Percentiles rank a stretch among this genome's conserved stretches.
These are phyloP conservation scores for Rhizoctonia solani DNA, from an alignment of 1,284 basidiomycete genomes.

Conservation along the genomic window DNA sequence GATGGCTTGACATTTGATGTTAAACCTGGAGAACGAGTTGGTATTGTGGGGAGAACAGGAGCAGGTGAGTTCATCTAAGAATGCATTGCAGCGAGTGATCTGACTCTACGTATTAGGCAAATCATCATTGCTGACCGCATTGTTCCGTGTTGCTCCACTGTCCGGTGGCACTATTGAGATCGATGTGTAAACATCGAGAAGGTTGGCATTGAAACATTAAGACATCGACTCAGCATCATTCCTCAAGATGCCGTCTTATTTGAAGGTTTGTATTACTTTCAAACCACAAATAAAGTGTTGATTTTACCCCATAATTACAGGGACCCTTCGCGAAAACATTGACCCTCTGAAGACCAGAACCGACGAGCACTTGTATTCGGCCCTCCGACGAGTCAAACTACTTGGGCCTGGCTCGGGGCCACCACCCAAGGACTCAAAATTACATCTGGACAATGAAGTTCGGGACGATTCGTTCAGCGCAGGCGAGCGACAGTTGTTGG, in stretches of 20 bases:
- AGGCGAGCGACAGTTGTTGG: slow-evolving; percentile 78
- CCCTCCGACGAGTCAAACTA: slow-evolving; percentile 64
- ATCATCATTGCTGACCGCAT: slow-evolving; percentile 66
- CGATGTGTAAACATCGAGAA: slow-evolving; percentile 50
- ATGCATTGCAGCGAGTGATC: background rate
- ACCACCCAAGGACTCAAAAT: slow-evolving; percentile 38
- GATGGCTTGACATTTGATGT: slow-evolving; percentile 67
- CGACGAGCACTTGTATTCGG: slow-evolving; percentile 59
- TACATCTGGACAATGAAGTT: slow-evolving; percentile 61
- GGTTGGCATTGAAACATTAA: slow-evolving; percentile 60
- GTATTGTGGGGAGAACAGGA: slow-evolving; percentile 75
- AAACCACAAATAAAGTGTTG: background rate
- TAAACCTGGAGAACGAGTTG: slow-evolving; percentile 73
- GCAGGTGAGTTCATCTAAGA: slow-evolving; percentile 52
- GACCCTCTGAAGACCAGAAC: slow-evolving; percentile 61
- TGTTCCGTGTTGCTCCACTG: slow-evolving; percentile 75
- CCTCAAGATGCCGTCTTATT: slow-evolving; percentile 70
- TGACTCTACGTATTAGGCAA: slow-evolving; percentile 58
- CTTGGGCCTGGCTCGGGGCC: slow-evolving; percentile 41
- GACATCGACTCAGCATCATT: slow-evolving; percentile 65
- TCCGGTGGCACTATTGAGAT: slow-evolving; percentile 66
- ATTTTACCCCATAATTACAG: slow-evolving; percentile 45
- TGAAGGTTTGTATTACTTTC: slow-evolving; percentile 40
- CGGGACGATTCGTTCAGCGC: slow-evolving; percentile 75
- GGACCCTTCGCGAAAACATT: slow-evolving; percentile 71